phyloP scores from a whole-genome alignment of 2,329 filamentous ascomycete species.

The Whalleya microplaca region DNA sequence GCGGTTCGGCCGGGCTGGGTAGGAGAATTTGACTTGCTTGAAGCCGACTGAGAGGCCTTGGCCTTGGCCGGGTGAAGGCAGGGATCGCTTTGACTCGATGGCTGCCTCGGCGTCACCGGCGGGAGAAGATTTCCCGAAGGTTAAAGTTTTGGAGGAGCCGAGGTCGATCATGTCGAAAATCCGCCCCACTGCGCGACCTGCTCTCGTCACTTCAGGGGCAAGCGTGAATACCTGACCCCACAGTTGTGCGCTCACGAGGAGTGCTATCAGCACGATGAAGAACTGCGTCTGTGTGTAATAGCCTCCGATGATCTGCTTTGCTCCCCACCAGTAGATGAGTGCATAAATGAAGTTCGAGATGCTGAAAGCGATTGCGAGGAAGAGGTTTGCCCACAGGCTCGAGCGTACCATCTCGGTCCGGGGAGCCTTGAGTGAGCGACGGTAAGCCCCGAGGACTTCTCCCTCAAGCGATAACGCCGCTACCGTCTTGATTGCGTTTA shows the following conservation, averaged over 20 bases:
- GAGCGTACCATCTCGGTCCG: slow-evolving; percentile 58
- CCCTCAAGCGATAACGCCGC: slow-evolving; percentile 58
- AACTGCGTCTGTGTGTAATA: slow-evolving; percentile 69
- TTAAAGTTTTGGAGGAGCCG: slow-evolving; percentile 36
- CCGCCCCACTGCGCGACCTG: slow-evolving; percentile 62
- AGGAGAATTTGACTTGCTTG: slow-evolving; percentile 60
- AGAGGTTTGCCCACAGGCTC: slow-evolving; percentile 58
- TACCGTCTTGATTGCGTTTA: slow-evolving; percentile 67
- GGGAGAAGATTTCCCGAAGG: slow-evolving; percentile 9
- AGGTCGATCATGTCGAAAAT: slow-evolving; percentile 57
- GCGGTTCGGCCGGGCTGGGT: slow-evolving; percentile 60
- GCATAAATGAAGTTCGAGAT: slow-evolving; percentile 72
- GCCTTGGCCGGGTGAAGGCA: slow-evolving; percentile 16
- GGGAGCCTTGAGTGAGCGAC: slow-evolving; percentile 51
- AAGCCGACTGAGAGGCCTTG: slow-evolving; percentile 51
- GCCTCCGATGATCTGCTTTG: slow-evolving; percentile 69
- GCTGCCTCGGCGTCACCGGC: slow-evolving; percentile 34
- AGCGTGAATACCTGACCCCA: slow-evolving; percentile 77
- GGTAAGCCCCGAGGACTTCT: slow-evolving; percentile 57
- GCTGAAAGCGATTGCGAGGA: slow-evolving; percentile 63
- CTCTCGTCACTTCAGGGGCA: slow-evolving; percentile 73
- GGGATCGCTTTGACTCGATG: slow-evolving; percentile 27
- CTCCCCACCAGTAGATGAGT: slow-evolving; percentile 80
- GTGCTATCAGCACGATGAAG: slow-evolving; percentile 72
- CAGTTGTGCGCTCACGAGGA: slow-evolving; percentile 73